Base-by-base conservation (phyloP, 1,284 basidiomycete genomes). In the Ustilago nuda region DNA sequence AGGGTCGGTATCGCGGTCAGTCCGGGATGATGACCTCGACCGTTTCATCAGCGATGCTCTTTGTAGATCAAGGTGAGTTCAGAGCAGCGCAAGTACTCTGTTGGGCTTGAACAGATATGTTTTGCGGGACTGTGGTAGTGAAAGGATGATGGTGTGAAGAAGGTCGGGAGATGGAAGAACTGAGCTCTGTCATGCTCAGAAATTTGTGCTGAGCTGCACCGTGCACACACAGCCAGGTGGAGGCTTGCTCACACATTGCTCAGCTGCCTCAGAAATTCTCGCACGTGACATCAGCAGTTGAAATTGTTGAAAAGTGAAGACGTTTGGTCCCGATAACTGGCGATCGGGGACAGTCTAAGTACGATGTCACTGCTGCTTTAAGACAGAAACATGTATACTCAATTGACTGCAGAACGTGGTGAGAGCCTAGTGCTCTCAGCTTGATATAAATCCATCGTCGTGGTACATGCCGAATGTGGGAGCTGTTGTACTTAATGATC, bases 41-140 rank as follows among this genome's bases (percentile, higher is more conserved):
- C 74, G 63, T 63, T 76, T 76, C 74, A 76, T 76, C 56, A 43
- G 62, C 65, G 35, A 50, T 37, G 37, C 53, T 46, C 37, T 17
- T 56, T 23, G 32, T 48, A 32, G 27, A 30, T 33, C 52, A 30
- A 56, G 41, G 23, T 30, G 17, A 45, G 37, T 9, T 27, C 11
- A 17, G 27, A 19, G 11, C 11, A 13, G n/a, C 23, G 17, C 32
- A 23, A 19, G 13, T 50, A 13, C n/a, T 30, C 11, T 12, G 30
- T 27, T 50, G 30, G 32, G 30, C 30, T 7, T 12, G 48, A 8
- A n/a, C 6, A 12, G 13, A 13, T 50, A 32, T 13, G 27, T 23
- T 19, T 45, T 17, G 6, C 8, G n/a, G 11, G 8, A 19, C 43
- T 19, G 43, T 45, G n/a, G n/a, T 45, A 15, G 9, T 27, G 30